These are phyloP conservation scores for Aegilops bicornis DNA, from an alignment of 176 grass and related monocot species.

Conservation along the genomic window DNA sequence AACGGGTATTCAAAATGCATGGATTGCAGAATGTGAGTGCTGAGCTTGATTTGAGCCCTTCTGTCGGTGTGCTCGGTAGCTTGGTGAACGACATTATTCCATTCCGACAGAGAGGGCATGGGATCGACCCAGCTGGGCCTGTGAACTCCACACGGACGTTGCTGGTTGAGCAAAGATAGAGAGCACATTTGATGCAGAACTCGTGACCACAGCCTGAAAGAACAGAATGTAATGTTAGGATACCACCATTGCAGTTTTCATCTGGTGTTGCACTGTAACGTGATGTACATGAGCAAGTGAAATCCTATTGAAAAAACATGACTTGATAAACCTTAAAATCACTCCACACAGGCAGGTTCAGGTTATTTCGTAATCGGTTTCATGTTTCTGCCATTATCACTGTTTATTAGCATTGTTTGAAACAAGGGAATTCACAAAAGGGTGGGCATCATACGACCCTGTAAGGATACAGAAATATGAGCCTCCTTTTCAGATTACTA, in stretches of 20 bases:
- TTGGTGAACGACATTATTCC: conserved; percentile 79
- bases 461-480: neutral
- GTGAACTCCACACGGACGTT: conserved; percentile 53
- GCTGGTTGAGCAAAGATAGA: conserved; percentile 92
- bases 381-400: neutral
- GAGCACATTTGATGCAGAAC: conserved; percentile 89
- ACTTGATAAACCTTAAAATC: neutral
- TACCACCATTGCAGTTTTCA: neutral
- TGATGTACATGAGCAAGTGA: neutral
- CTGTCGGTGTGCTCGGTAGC: conserved; percentile 46
- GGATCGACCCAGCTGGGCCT: conserved; percentile 80
- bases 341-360: conserved; percentile 7
- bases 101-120: conserved; percentile 88
- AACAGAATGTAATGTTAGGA: conserved; percentile 29
- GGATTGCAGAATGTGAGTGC: conserved; percentile 82
- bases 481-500: neutral
- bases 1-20: conserved; percentile 67
- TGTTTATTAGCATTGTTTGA: neutral
- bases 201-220: conserved; percentile 87
- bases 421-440: conserved; percentile 7
- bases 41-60: conserved; percentile 70
- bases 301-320: conserved; percentile 8
- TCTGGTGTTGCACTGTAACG: neutral
- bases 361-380: neutral
- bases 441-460: neutral